Conservation (phyloP, 2,329 filamentous ascomycete genomes). For the Clonostachys byssicola region DNA sequence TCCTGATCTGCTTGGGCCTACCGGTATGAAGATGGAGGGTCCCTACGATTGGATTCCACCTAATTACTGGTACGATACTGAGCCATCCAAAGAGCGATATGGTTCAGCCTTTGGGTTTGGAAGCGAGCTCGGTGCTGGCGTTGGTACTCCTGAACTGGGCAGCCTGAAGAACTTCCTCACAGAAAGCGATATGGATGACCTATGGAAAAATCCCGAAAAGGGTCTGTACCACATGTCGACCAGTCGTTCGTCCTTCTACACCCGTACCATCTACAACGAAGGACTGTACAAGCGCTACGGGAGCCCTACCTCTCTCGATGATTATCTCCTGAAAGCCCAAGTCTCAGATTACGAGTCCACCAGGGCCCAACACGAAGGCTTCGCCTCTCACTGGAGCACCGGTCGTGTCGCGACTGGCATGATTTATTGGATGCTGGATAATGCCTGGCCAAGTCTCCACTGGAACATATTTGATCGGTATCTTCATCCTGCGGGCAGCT, state of each 20-base stretch:
- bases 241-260: slow-evolving; percentile 47
- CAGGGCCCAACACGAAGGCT: slow-evolving; percentile 54
- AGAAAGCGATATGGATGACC: slow-evolving; percentile 40
- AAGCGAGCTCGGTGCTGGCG: slow-evolving; percentile 57
- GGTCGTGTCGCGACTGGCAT: slow-evolving; percentile 51
- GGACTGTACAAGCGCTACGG: slow-evolving; percentile 49
- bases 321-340: slow-evolving; percentile 57
- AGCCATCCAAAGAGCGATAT: slow-evolving; percentile 25
- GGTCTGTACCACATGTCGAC: slow-evolving; percentile 57
- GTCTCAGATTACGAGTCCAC: slow-evolving; percentile 63
- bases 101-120: slow-evolving; percentile 62
- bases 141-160: slow-evolving; percentile 54
- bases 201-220: slow-evolving; percentile 51
- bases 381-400: slow-evolving; percentile 42
- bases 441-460: slow-evolving; percentile 60
- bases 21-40: slow-evolving; percentile 63
- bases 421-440: slow-evolving; percentile 67
- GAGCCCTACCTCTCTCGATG: slow-evolving; percentile 40
- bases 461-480: slow-evolving; percentile 66
- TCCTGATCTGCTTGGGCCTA: slow-evolving; percentile 44
- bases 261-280: slow-evolving; percentile 52
- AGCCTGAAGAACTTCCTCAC: slow-evolving; percentile 52
- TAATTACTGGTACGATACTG: slow-evolving; percentile 56
- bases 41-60: slow-evolving; percentile 65
- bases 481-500: slow-evolving; percentile 50